Base-by-base conservation (phyloP, 306 rosid species). In the Prosopis cineraria region DNA sequence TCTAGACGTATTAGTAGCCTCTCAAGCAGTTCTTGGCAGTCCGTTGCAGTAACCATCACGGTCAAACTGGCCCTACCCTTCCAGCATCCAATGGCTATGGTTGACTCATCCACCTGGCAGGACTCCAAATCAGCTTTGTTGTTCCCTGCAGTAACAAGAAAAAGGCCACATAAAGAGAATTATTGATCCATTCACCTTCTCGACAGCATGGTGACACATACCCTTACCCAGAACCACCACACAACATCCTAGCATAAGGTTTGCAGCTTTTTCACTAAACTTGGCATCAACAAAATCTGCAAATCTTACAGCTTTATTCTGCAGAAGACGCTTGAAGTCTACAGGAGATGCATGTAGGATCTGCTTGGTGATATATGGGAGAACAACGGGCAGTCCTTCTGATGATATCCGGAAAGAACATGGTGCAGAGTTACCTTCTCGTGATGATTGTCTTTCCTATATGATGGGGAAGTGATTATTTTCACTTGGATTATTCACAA, bases 81-180 rank as follows among this genome's bases (percentile, higher is more conserved):
- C 99, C 99, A 96, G 91, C 98, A 93, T 55, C 98, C 98, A 65
- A 96, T 96, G 79, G 99, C 99, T 79, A 96, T 90, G 33, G 97
- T 87, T 14, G 98, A 90, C 37, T 84, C 88, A n/a, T 91, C 94
- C 22, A 91, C 91, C 76, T 89, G 17, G 84, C 77, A 72, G 60
- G 85, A 39, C 41, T 85, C 90, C 4, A 70, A 72, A 0, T 75
- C 59, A 74, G 72, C 67, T 44, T 47, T 66, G 31, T 47, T 66
- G 31, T 77, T 78, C 66, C 81, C 97, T 95, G 93, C 75, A 83
- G 58, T 36, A 44, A 69, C 30, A 83, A 56, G 56, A 71, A 65
- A 59, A 68, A 17, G 8, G 69, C 52, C 11, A n/a, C 41, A 11
- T 27, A 17, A 56, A 45, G 56, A 70, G 55, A 30, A 29, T 25